These are phyloP conservation scores for Amesomyces nigricolor DNA, from an alignment of 2,329 filamentous ascomycete species.

Conservation along the genomic window DNA sequence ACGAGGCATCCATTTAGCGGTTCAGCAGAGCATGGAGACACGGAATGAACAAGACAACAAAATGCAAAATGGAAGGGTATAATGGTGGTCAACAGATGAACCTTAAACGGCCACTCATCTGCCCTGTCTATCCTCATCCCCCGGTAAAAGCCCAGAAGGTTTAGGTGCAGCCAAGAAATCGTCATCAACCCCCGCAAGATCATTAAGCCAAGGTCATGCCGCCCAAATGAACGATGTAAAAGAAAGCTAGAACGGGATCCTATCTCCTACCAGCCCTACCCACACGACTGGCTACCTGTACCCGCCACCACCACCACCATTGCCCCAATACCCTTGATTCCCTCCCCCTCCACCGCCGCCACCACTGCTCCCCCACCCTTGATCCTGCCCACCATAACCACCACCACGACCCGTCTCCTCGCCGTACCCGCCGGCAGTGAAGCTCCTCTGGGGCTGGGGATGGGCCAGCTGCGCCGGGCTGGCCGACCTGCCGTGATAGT, in stretches of 20 bases:
- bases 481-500: slow-evolving; percentile 22
- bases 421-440: slow-evolving; percentile 21
- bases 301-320: not conserved
- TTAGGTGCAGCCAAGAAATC: not conserved
- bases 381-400: not conserved
- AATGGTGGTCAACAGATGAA: too few relatives aligned
- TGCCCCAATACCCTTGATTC: slow-evolving; percentile 11
- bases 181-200: too few relatives aligned
- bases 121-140: too few relatives aligned
- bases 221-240: too few relatives aligned
- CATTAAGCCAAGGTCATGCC: too few relatives aligned
- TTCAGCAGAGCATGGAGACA: too few relatives aligned
- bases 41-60: too few relatives aligned
- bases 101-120: too few relatives aligned
- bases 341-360: not conserved
- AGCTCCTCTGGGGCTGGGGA: slow-evolving; percentile 26
- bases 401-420: not conserved
- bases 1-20: too few relatives aligned
- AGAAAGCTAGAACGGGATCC: too few relatives aligned
- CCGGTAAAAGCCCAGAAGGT: too few relatives aligned
- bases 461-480: slow-evolving; percentile 26
- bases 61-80: too few relatives aligned
- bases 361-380: not conserved
- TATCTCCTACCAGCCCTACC: not conserved
- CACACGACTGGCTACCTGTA: not conserved